phyloP scores from a whole-genome alignment of 768 basidiomycete species.

The Baorangia bicolor region DNA sequence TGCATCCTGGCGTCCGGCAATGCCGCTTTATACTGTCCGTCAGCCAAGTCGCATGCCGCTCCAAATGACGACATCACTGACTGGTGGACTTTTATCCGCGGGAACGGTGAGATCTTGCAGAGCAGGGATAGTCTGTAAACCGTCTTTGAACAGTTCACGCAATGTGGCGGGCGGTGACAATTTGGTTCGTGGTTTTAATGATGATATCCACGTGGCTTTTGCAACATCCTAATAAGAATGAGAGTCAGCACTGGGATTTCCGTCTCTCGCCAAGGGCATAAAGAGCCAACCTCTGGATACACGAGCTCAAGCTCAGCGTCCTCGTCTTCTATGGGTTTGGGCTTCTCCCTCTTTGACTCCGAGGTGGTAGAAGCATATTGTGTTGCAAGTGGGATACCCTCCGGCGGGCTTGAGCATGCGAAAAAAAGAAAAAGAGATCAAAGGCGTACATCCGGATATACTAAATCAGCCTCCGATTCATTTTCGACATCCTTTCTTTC shows the following conservation, averaged over 20 bases:
- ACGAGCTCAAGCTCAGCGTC: conserved; percentile 16
- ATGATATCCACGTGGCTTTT: neutral
- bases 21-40: conserved; percentile 10
- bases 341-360: neutral
- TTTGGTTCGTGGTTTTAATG: neutral
- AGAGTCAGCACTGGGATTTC: neutral
- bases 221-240: conserved; percentile 8
- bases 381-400: conserved; percentile 2
- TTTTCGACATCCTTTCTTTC: neutral
- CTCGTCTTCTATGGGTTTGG: neutral
- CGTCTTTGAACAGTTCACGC: neutral
- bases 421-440: neutral
- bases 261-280: neutral
- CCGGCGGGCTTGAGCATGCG: neutral
- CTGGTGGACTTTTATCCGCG: neutral
- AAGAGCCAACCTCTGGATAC: conserved; percentile 13
- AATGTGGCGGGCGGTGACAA: neutral
- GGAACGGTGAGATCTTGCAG: neutral
- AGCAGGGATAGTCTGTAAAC: conserved; percentile 3
- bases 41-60: neutral
- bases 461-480: conserved; percentile 14
- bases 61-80: neutral
- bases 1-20: conserved; percentile 17
- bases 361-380: neutral
- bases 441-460: conserved; percentile 25